Base-by-base conservation (phyloP, 495 filamentous ascomycete genomes). In the Cairneyella variabilis region DNA sequence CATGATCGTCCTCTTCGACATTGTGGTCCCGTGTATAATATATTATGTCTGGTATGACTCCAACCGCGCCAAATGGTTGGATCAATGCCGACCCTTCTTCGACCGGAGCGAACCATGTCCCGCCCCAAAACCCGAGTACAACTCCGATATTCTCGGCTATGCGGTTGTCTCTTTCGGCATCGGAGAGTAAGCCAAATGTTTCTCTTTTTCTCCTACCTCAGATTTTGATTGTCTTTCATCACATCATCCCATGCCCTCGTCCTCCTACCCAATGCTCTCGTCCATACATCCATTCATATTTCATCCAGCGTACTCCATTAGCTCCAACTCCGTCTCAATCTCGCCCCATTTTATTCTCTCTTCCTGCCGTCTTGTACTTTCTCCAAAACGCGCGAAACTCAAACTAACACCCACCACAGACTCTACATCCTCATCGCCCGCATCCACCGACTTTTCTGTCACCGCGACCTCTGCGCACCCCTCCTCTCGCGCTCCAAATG, bases 11-110 rank as follows among this genome's bases (percentile, higher is more conserved):
- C 20, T 56, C 17, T 51, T 56, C 47, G 53, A 56, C 27, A 44
- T 56, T 18, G 46, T 56, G 12, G 53, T 56, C 16, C 53, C 53
- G 3, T 56, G 53, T 32, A 56, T 56, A 44, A 51, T 51, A 32
- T 56, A 56, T 17, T 56, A 56, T 23, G 53, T 51, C 6, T 56
- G 53, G 53, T 51, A 36, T 27, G 42, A 56, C 28, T 44, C 37
- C 40, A 30, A 56, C 28, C 23, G 45, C 22, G 6, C 27, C 8
- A 21, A 51, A 23, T 56, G 53, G 53, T 38, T 27, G 38, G 26
- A 50, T 5, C 16, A 28, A 16, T 56, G 53, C 17, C 10, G 12
- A 36, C 1, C 21, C 6, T 56, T 40, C 22, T 37, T 10, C 3
- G 26, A 21, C 28, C 45, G 53, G 11, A 23, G 44, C 0, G 38